Percentiles rank a stretch among this genome's conserved stretches.
Evolutionary conservation across 495 filamentous ascomycete species (phyloP).

Genomic region (Hyaloscypha bicolor): DNA sequence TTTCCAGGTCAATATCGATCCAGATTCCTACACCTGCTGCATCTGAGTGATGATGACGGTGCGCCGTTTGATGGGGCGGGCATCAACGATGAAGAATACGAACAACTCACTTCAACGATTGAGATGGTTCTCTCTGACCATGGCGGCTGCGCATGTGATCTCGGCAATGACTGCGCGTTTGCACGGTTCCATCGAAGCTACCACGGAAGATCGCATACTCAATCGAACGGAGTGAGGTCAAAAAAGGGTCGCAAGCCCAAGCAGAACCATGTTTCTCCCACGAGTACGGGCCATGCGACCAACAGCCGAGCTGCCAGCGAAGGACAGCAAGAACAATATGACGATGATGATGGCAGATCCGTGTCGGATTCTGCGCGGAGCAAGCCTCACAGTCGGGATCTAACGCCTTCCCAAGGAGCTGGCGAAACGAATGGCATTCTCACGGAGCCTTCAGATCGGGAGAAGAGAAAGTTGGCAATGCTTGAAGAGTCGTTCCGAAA

Average conservation of each 20-base stretch:
- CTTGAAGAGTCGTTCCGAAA: slow-evolving; percentile 75
- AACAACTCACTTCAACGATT: slow-evolving; percentile 54
- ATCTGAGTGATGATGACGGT: slow-evolving; percentile 49
- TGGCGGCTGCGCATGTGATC: slow-evolving; percentile 84
- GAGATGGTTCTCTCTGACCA: slow-evolving; percentile 78
- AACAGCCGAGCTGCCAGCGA: slow-evolving; percentile 83
- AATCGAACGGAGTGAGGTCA: slow-evolving; percentile 56
- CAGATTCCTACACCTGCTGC: slow-evolving; percentile 50
- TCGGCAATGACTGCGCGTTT: slow-evolving; percentile 65
- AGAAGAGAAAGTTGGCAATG: slow-evolving; percentile 84
- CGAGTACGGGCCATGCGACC: slow-evolving; percentile 67
- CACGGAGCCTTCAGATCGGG: slow-evolving; percentile 76
- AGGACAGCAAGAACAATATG: slow-evolving; percentile 56
- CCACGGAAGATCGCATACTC: slow-evolving; percentile 47
- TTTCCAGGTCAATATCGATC: slow-evolving; percentile 46
- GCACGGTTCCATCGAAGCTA: slow-evolving; percentile 72
- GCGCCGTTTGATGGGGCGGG: slow-evolving; percentile 38
- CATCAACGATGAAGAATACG: slow-evolving; percentile 53
- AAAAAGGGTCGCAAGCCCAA: slow-evolving; percentile 61
- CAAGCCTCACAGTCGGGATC: slow-evolving; percentile 78
- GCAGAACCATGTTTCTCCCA: slow-evolving; percentile 59
- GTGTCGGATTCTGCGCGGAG: slow-evolving; percentile 73
- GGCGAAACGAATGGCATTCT: slow-evolving; percentile 52
- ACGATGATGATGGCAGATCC: slow-evolving; percentile 63
- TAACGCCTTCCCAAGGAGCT: slow-evolving; percentile 63